A percentile compares a stretch with the other conserved stretches of the same genome.
These are phyloP conservation scores for Oropetium thomaeum DNA, from an alignment of 176 grass and related monocot genomes.

Conservation along the genomic window DNA sequence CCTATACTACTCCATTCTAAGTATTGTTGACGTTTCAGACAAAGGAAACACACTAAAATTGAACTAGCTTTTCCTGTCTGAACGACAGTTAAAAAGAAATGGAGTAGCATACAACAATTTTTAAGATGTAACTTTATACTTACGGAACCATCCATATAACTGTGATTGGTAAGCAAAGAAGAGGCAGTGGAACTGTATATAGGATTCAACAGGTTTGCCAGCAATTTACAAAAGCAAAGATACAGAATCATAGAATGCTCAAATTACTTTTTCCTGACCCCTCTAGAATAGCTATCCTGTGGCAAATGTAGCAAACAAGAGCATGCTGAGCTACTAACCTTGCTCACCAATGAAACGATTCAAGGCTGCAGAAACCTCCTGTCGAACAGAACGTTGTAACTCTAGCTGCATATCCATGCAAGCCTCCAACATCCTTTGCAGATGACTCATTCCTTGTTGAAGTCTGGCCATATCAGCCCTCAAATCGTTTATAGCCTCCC, in stretches of 20 bases:
- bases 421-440: slow-evolving; percentile 94
- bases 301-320: slow-evolving; percentile 14
- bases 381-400: slow-evolving; percentile 89
- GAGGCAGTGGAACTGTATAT: background rate
- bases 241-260: background rate
- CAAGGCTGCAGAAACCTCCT: slow-evolving; percentile 96
- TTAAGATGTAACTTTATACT: background rate
- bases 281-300: background rate
- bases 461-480: slow-evolving; percentile 88
- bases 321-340: slow-evolving; percentile 48
- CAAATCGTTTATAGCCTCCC: slow-evolving; percentile 96
- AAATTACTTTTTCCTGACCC: background rate
- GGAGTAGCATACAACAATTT: too few species aligned
- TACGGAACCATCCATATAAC: background rate
- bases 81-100: too few species aligned
- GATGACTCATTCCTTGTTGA: slow-evolving; percentile 91
- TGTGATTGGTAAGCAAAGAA: background rate
- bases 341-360: slow-evolving; percentile 74
- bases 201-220: background rate
- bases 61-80: too few species aligned
- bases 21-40: too few species aligned
- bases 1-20: too few species aligned
- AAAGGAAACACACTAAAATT: too few species aligned
- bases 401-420: slow-evolving; percentile 99
- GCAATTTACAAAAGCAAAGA: background rate